These are phyloP conservation scores for Xylaria sp. DNA, from an alignment of 2,329 filamentous ascomycete species.

Conservation along the genomic window DNA sequence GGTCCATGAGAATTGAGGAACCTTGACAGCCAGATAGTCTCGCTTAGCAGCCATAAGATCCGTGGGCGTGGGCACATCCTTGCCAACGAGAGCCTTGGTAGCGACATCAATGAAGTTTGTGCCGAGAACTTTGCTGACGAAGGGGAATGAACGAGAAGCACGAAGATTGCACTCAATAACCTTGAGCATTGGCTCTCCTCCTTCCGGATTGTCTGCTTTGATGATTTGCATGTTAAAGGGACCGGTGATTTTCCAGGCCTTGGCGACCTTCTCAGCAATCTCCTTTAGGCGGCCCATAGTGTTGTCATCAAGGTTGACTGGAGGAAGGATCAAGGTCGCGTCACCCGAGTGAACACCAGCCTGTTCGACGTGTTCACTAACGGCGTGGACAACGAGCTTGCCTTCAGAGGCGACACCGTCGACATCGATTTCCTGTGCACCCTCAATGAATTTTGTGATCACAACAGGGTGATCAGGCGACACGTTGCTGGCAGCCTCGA, in stretches of 20 bases:
- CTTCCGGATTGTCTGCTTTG: constrained; percentile 82
- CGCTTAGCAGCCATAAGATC: constrained; percentile 92
- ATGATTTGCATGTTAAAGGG: constrained; percentile 99
- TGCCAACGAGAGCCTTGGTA: constrained; percentile 88
- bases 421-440: constrained; percentile 94
- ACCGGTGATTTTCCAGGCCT: constrained; percentile 96
- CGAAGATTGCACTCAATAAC: constrained; percentile 99
- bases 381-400: constrained; percentile 87
- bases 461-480: constrained; percentile 98
- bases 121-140: constrained; percentile 96
- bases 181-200: constrained; percentile 81
- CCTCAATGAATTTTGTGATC: constrained; percentile 98
- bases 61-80: constrained; percentile 82
- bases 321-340: constrained; percentile 92
- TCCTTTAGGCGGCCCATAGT: constrained; percentile 91
- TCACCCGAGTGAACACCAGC: constrained; percentile 98
- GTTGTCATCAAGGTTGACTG: constrained; percentile 77
- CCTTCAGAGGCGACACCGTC: constrained; percentile 90
- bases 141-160: constrained; percentile 97
- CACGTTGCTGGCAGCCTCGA: constrained; percentile 87
- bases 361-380: constrained; percentile 96
- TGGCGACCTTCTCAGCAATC: constrained; percentile 94
- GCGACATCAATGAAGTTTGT: constrained; percentile 97
- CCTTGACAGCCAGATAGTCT: constrained; percentile 95
- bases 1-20: constrained; percentile 99